Base-by-base conservation (phyloP, 441 rosid genomes). In the Bruguiera hainesii region DNA sequence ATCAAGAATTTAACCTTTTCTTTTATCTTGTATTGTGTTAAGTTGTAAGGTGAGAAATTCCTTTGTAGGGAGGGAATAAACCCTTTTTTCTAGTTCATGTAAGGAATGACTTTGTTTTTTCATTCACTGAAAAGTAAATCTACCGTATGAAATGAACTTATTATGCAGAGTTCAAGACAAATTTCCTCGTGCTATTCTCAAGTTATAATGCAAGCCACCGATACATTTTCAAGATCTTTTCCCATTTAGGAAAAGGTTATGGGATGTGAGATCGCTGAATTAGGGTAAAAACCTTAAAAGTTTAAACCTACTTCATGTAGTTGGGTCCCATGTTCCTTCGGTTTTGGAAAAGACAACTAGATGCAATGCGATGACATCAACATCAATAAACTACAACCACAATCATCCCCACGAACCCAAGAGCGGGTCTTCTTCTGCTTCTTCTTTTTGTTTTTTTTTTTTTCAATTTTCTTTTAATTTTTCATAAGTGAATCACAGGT, bases 281-380 rank as follows among this genome's bases (percentile, higher is more conserved):
- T 18, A 2, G 58, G 31, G 66, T 21, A 25, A 37, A 66, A 61
- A 7, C 37, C 37, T 33, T 33, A 33, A 33, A 30, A 26, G 31
- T 8, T 20, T 39, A 42, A 20, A 37, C 28, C 25, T 30, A 42
- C 25, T 64, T 7, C 8, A 28, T 16, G 56, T 9, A 39, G 39
- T 23, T 37, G 78, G 79, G 79, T 23, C 70, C 73, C 37, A 49
- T 23, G 23, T 50, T 76, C 89, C 85, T 80, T 72, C 74, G 78
- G 63, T 59, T 64, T 78, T 76, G 89, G 87, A 85, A 81, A 76
- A 70, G 82, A 76, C 82, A 74, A 37, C 66, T 56, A 30, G 4
- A 33, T 1, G 50, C 15, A 13, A 57, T 37, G 39, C 56, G 76
- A 65, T 61, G 74, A 62, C 68, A n/a, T 42, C 28, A 55, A 63